Percentiles rank a stretch among this genome's conserved stretches.
Conservation (phyloP, 1,284 basidiomycete species). For the Schizophyllum commune region DNA sequence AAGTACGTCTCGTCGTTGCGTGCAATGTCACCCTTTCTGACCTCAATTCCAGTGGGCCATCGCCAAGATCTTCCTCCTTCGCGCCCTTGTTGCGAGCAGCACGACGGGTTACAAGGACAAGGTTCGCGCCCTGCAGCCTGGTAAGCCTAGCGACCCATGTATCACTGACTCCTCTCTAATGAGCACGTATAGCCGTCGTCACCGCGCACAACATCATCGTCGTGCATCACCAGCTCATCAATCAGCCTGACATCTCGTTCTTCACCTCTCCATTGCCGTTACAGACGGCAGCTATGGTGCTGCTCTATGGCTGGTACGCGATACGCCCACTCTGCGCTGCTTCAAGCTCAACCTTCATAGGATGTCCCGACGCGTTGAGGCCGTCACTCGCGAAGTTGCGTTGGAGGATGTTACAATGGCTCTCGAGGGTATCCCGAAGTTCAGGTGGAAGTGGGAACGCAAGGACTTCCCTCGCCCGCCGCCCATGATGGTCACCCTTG, state of each 20-base stretch:
- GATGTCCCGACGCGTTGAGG: neutral
- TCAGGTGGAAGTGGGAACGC: conserved; percentile 82
- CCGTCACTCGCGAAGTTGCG: conserved; percentile 34
- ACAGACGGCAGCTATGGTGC: conserved; percentile 82
- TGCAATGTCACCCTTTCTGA: neutral
- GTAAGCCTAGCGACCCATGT: conserved; percentile 28
- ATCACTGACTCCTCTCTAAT: conserved; percentile 2
- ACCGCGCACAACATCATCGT: conserved; percentile 79
- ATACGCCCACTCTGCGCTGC: conserved; percentile 22
- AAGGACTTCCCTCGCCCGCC: conserved; percentile 43
- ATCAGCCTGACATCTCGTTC: conserved; percentile 75
- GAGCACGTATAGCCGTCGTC: conserved; percentile 50
- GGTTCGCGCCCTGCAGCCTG: conserved; percentile 65
- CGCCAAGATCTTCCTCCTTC: conserved; percentile 63
- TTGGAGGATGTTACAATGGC: conserved; percentile 77
- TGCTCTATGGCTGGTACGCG: conserved; percentile 69
- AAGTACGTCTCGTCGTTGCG: conserved; percentile 29
- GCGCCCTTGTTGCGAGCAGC: conserved; percentile 68
- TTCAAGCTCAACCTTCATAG: neutral
- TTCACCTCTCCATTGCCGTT: conserved; percentile 80
- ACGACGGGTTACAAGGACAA: conserved; percentile 57
- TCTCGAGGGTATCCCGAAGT: conserved; percentile 74
- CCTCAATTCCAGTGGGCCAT: conserved; percentile 35
- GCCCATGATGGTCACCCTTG: conserved; percentile 13
- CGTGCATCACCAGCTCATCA: conserved; percentile 71